Base-by-base conservation (phyloP, 305 asterid genomes). In the Euphrasia arctica region DNA sequence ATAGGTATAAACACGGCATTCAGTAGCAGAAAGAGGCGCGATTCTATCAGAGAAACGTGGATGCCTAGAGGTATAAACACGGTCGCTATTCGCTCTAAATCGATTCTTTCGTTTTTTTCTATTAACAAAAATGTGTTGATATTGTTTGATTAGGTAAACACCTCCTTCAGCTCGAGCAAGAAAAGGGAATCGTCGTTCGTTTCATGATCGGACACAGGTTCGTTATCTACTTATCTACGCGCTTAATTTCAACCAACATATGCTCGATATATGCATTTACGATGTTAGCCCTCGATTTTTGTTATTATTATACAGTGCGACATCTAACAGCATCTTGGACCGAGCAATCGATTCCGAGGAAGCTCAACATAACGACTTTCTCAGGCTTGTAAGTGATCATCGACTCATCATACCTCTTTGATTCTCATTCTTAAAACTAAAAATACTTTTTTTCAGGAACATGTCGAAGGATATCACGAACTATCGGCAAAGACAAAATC, bases 161-260 rank as follows among this genome's bases (percentile, higher is more conserved):
- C 52, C 72, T 86, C 48, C 69, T 74, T 51, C 84, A 74, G 49
- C 85, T 88, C 48, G 95, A 91, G 78, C 73, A 77, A 63, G 96
- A 91, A 65, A 91, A 91, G 75, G 96, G 97, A 60, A 84, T 88
- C 9, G 79, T 88, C 36, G 86, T 91, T 39, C 93, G 95, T n/a
- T 88, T 91, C 77, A 82, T 86, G 88, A 88, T 91, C 52, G 97
- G 97, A 22, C 95, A 84, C 85, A 91, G 95, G 97, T 91, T 67
- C 22, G 36, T 64, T 48, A 48, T 50, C 22, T 15, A 42, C 13
- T 4, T 61, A n/a, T n/a, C n/a, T n/a, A n/a, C n/a, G n/a, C n/a
- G 36, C 31, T 12, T 22, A 18, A 18, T 18, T 18, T 29, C 11
- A 3, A 1, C 28, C 15, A 50, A 18, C 2, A 51, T 14, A 29